Evolutionary conservation across 495 filamentous ascomycete species (phyloP).

Genomic region (Talaromyces wortmannii): DNA sequence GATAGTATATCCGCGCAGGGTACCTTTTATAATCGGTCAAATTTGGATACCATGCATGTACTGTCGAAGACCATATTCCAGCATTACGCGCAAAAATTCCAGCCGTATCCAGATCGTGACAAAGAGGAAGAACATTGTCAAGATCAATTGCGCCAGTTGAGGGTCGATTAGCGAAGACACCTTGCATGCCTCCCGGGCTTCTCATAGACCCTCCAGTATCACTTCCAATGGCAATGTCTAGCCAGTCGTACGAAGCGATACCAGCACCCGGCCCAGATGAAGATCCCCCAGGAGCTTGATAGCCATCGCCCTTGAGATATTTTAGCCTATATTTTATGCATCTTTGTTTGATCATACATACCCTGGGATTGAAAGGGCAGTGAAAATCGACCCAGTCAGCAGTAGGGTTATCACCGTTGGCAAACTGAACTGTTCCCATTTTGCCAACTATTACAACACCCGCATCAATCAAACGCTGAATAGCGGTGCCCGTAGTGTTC

Average conservation of each 20-base stretch:
- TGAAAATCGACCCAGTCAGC: conserved; percentile 36
- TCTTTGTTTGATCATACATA: too few relatives aligned
- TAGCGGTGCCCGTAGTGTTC: conserved; percentile 20
- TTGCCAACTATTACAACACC: conserved; percentile 45
- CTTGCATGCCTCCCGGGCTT: conserved; percentile 24
- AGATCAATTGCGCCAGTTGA: conserved; percentile 13
- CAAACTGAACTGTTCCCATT: conserved; percentile 39
- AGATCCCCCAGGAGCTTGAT: conserved; percentile 30
- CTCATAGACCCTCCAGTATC: conserved; percentile 39
- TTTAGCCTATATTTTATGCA: too few relatives aligned
- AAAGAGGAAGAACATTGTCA: conserved; percentile 34
- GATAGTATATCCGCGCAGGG: conserved; percentile 34
- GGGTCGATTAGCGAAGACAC: conserved; percentile 26
- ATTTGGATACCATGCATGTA: too few relatives aligned
- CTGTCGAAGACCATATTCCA: conserved; percentile 38
- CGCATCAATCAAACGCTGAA: conserved; percentile 30
- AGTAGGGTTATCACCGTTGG: conserved; percentile 27
- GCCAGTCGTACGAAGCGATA: conserved; percentile 31
- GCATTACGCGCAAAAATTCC: conserved; percentile 43
- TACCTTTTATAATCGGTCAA: conserved; percentile 32
- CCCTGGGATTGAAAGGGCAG: conserved; percentile 34
- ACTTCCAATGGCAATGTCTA: conserved; percentile 38
- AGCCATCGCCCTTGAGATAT: conserved; percentile 40
- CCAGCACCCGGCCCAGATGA: conserved; percentile 30
- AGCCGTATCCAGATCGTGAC: conserved; percentile 36